A percentile compares a stretch with the other conserved stretches of the same genome.
These are phyloP conservation scores for Neonectria neomacrospora DNA, from an alignment of 2,329 filamentous ascomycete genomes.

Conservation along the genomic window DNA sequence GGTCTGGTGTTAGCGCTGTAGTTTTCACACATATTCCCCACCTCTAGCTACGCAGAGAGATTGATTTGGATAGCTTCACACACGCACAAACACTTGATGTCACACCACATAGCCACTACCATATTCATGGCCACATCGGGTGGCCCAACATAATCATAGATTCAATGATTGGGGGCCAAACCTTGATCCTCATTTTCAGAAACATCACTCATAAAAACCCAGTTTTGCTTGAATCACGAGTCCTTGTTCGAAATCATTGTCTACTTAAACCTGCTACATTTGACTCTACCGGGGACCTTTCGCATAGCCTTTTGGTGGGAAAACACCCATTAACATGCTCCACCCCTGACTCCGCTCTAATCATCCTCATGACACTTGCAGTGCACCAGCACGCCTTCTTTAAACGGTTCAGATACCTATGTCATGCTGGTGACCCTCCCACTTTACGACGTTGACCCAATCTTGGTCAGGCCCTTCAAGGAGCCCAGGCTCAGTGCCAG, in stretches of 20 bases:
- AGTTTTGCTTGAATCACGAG: constrained; percentile 24
- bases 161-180: constrained; percentile 9
- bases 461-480: constrained; percentile 93
- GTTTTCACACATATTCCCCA: constrained; percentile 12
- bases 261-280: constrained; percentile 46
- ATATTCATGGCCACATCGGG: neutral
- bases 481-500: constrained; percentile 93
- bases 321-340: constrained; percentile 49
- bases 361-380: constrained; percentile 45
- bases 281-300: constrained; percentile 45
- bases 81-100: neutral
- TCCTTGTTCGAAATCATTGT: constrained; percentile 43
- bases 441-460: constrained; percentile 56
- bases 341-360: constrained; percentile 46
- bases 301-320: constrained; percentile 46
- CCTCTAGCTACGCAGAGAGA: constrained; percentile 10
- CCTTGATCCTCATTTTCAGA: neutral
- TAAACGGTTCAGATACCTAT: constrained; percentile 28
- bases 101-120: constrained; percentile 11
- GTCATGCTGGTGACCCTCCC: constrained; percentile 19
- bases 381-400: constrained; percentile 35
- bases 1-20: constrained; percentile 22
- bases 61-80: constrained; percentile 19
- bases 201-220: constrained; percentile 12
- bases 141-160: constrained; percentile 18